A percentile compares a stretch with the other conserved stretches of the same genome.
phyloP scores from a whole-genome alignment of 2,329 filamentous ascomycete species.

The Pseudocercospora musae region DNA sequence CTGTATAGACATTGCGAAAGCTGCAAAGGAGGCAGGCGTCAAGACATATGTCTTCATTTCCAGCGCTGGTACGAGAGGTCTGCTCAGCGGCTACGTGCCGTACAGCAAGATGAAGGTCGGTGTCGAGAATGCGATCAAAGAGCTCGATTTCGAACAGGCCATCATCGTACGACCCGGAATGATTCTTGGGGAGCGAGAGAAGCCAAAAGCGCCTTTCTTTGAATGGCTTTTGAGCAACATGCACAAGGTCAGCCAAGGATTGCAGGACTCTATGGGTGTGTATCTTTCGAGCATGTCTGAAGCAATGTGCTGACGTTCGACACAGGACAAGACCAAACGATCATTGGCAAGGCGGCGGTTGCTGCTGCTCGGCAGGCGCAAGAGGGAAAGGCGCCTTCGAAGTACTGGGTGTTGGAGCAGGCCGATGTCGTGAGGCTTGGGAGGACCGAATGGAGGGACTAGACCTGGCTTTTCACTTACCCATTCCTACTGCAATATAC shows the following conservation, averaged over 20 bases:
- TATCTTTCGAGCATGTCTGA: not conserved
- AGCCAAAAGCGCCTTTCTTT: conserved; percentile 13
- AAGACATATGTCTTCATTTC: conserved; percentile 39
- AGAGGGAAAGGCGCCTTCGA: conserved; percentile 18
- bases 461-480: not conserved
- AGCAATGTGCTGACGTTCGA: not conserved
- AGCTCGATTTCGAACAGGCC: conserved; percentile 37
- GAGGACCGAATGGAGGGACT: conserved; percentile 20
- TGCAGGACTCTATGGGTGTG: conserved; percentile 20
- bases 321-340: conserved; percentile 18
- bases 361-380: conserved; percentile 15
- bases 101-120: conserved; percentile 40
- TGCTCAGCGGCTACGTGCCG: conserved; percentile 32
- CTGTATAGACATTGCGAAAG: conserved; percentile 36
- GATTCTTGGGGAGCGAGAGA: conserved; percentile 32
- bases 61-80: conserved; percentile 34
- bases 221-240: conserved; percentile 25
- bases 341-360: conserved; percentile 20
- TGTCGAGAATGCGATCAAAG: conserved; percentile 38
- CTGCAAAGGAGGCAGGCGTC: conserved; percentile 37
- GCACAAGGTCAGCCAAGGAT: conserved; percentile 13
- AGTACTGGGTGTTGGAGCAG: conserved; percentile 22
- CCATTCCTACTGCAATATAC: too few species aligned
- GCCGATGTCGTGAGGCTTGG: conserved; percentile 18
- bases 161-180: conserved; percentile 38